Evolutionary conservation across 2,329 filamentous ascomycete genomes (phyloP).

Genomic region (Fulvia fulva): DNA sequence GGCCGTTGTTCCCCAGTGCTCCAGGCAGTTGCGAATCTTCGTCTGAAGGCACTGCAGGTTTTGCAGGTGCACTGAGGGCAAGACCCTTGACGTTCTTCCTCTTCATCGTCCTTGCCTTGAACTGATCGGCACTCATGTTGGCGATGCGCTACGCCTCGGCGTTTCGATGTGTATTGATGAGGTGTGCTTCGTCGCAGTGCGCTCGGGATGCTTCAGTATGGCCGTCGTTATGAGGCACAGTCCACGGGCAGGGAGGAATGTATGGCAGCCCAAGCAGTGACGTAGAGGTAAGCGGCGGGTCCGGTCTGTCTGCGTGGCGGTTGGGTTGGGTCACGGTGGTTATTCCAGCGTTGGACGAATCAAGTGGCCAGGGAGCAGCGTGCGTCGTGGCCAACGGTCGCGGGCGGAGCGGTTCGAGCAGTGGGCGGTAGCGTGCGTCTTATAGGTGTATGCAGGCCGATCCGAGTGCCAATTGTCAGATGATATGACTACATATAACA

Average conservation of each 20-base stretch:
- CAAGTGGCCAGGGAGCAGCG: not conserved
- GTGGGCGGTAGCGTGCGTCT: not conserved
- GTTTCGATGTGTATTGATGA: slow-evolving; percentile 6
- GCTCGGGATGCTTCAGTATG: not conserved
- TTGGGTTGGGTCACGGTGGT: not conserved
- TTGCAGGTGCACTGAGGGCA: slow-evolving; percentile 75
- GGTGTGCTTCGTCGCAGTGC: not conserved
- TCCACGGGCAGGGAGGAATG: not conserved
- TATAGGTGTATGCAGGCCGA: not conserved
- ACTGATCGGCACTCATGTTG: slow-evolving; percentile 52
- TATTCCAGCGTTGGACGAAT: not conserved
- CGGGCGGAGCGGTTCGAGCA: not conserved
- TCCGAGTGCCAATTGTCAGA: not conserved
- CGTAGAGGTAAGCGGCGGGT: not conserved
- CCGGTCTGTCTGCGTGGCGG: not conserved
- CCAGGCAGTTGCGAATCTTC: slow-evolving; percentile 62
- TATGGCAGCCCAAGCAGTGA: not conserved
- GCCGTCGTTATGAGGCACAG: not conserved
- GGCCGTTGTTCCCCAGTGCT: slow-evolving; percentile 53
- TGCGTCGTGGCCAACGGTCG: not conserved
- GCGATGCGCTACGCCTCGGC: slow-evolving; percentile 13
- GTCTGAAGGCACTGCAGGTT: slow-evolving; percentile 66
- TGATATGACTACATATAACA: not conserved
- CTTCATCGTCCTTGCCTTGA: slow-evolving; percentile 79
- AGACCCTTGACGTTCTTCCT: slow-evolving; percentile 98